These are phyloP conservation scores for Ochetophila trinervis DNA, from an alignment of 306 rosid species.

Conservation along the genomic window DNA sequence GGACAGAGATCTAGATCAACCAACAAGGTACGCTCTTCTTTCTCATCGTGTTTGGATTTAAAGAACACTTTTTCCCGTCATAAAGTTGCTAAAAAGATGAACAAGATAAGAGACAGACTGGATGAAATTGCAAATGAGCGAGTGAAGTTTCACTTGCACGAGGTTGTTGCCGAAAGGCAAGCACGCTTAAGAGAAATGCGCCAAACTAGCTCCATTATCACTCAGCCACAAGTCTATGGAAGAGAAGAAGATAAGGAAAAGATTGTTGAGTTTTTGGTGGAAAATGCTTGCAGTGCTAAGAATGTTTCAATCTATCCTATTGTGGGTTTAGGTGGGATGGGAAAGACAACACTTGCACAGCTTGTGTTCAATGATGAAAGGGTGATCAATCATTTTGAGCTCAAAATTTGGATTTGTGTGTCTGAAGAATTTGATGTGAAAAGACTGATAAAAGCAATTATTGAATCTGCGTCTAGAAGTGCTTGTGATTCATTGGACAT, in stretches of 20 bases:
- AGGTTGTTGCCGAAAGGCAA: neutral
- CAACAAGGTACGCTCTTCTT: constrained; percentile 3
- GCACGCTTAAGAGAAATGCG: neutral
- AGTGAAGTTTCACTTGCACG: constrained; percentile 18
- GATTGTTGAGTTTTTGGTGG: neutral
- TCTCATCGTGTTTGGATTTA: neutral
- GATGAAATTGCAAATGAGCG: constrained; percentile 21
- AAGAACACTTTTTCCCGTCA: neutral
- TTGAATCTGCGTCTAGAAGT: constrained; percentile 3
- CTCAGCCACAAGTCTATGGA: constrained; percentile 12
- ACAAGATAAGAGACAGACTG: constrained; percentile 2
- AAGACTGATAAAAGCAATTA: constrained; percentile 24
- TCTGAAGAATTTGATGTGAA: constrained; percentile 38
- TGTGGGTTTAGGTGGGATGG: constrained; percentile 46
- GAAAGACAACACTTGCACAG: constrained; percentile 46
- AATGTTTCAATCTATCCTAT: constrained; percentile 28
- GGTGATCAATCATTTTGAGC: constrained; percentile 18
- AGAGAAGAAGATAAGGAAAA: constrained; percentile 19
- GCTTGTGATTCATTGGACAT: constrained; percentile 12
- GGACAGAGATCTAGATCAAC: neutral
- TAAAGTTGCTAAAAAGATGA: constrained; percentile 8
- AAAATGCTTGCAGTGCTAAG: neutral
- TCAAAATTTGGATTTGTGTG: constrained; percentile 39
- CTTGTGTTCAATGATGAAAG: constrained; percentile 17
- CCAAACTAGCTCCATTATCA: constrained; percentile 3